Evolutionary conservation across 768 basidiomycete genomes (phyloP).

Genomic region (Tricholoma saponaceum): DNA sequence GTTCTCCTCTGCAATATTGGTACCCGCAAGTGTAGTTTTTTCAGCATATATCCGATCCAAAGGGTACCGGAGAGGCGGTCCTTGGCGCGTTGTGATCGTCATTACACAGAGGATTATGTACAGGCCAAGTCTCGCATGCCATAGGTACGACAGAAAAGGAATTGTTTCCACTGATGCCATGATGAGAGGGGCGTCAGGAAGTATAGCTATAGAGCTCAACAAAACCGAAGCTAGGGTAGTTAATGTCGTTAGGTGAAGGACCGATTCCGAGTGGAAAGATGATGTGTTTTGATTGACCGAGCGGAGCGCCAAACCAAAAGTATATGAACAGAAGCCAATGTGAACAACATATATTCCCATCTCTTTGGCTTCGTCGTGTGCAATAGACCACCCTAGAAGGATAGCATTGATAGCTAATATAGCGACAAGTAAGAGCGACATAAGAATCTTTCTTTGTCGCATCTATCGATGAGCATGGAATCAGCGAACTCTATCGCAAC

Average conservation of each 20-base stretch:
- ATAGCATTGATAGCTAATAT: slow-evolving; percentile 50
- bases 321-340: slow-evolving; percentile 54
- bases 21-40: slow-evolving; percentile 56
- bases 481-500: background rate
- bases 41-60: slow-evolving; percentile 71
- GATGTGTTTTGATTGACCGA: slow-evolving; percentile 46
- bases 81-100: slow-evolving; percentile 57
- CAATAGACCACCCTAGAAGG: slow-evolving; percentile 51
- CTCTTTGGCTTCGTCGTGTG: slow-evolving; percentile 24
- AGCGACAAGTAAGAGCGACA: slow-evolving; percentile 40
- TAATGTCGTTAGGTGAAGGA: slow-evolving; percentile 60
- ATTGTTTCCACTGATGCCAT: slow-evolving; percentile 19
- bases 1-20: slow-evolving; percentile 67
- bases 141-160: slow-evolving; percentile 31
- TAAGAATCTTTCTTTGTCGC: slow-evolving; percentile 51
- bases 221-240: slow-evolving; percentile 44
- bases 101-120: slow-evolving; percentile 41
- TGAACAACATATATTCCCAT: slow-evolving; percentile 41
- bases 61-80: slow-evolving; percentile 74
- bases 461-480: slow-evolving; percentile 39
- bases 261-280: slow-evolving; percentile 41
- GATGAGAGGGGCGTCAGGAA: slow-evolving; percentile 44
- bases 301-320: slow-evolving; percentile 44
- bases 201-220: slow-evolving; percentile 46
- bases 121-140: slow-evolving; percentile 49